phyloP scores from a whole-genome alignment of 352 stramenopile genomes.

The Pseudoperonospora humuli region DNA sequence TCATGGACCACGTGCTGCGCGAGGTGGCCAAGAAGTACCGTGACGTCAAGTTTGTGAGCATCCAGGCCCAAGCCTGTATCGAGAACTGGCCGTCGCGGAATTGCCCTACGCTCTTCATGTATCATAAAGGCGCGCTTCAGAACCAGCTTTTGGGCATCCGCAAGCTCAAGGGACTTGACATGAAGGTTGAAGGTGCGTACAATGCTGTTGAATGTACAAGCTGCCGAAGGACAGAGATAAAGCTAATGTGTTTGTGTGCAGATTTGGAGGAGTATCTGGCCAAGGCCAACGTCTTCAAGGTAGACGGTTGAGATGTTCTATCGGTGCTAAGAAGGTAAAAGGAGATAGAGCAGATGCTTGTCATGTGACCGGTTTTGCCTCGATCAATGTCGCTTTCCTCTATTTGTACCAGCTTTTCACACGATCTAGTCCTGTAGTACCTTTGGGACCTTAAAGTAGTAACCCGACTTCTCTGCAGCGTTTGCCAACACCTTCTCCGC shows the following conservation, averaged over 20 bases:
- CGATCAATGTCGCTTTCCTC: conserved; percentile 1
- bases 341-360: conserved; percentile 1
- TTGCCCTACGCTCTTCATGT: conserved; percentile 91
- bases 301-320: conserved; percentile 9
- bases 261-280: conserved; percentile 87
- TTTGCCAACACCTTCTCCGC: conserved; percentile 69
- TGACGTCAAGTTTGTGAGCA: conserved; percentile 92
- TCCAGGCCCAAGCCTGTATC: conserved; percentile 84
- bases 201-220: not conserved
- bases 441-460: conserved; percentile 85
- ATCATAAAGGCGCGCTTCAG: conserved; percentile 82
- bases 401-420: too few relatives aligned
- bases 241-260: conserved; percentile 1
- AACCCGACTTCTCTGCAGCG: conserved; percentile 62
- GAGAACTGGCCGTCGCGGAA: conserved; percentile 90
- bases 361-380: conserved; percentile 30
- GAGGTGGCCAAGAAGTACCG: conserved; percentile 78
- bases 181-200: conserved; percentile 66
- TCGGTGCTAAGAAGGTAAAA: not conserved
- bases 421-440: conserved; percentile 65
- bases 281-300: conserved; percentile 62
- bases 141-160: conserved; percentile 86
- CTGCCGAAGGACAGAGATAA: not conserved
- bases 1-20: conserved; percentile 86
- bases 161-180: conserved; percentile 83